These are phyloP conservation scores for Beauveria pseudobassiana DNA, from an alignment of 2,329 filamentous ascomycete species.

Conservation along the genomic window DNA sequence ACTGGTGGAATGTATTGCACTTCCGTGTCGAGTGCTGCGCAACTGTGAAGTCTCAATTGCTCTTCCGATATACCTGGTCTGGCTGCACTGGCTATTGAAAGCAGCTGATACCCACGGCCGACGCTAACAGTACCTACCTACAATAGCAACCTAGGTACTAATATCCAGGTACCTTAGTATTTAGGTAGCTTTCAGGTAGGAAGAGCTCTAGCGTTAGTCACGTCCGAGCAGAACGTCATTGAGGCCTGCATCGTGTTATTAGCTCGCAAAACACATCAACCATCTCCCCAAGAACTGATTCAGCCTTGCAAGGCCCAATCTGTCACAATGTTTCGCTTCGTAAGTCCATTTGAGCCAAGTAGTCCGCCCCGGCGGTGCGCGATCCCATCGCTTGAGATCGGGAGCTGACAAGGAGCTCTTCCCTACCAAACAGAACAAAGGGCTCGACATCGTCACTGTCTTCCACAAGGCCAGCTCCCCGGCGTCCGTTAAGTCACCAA, in stretches of 20 bases:
- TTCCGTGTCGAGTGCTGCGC: too few relatives aligned
- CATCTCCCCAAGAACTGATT: neutral
- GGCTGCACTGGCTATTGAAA: too few relatives aligned
- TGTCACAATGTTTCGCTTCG: conserved; percentile 39
- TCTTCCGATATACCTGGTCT: too few relatives aligned
- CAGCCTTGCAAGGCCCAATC: neutral
- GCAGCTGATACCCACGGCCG: neutral
- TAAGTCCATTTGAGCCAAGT: conserved; percentile 22
- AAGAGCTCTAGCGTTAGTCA: neutral
- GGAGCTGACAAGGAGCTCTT: neutral
- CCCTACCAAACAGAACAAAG: conserved; percentile 52
- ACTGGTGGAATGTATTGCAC: too few relatives aligned
- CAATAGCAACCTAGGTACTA: too few relatives aligned
- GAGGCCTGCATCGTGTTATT: neutral
- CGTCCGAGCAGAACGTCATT: neutral
- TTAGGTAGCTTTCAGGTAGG: neutral
- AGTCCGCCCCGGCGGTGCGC: neutral
- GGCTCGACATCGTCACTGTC: conserved; percentile 86
- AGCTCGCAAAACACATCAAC: neutral
- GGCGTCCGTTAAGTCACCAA: conserved; percentile 64
- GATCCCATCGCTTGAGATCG: neutral
- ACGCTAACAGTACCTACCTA: neutral
- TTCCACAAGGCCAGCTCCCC: conserved; percentile 79
- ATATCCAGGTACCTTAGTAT: too few relatives aligned
- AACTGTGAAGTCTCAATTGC: too few relatives aligned